Conservation (phyloP, 2,329 filamentous ascomycete genomes). For the Trichoderma citrinoviride region DNA sequence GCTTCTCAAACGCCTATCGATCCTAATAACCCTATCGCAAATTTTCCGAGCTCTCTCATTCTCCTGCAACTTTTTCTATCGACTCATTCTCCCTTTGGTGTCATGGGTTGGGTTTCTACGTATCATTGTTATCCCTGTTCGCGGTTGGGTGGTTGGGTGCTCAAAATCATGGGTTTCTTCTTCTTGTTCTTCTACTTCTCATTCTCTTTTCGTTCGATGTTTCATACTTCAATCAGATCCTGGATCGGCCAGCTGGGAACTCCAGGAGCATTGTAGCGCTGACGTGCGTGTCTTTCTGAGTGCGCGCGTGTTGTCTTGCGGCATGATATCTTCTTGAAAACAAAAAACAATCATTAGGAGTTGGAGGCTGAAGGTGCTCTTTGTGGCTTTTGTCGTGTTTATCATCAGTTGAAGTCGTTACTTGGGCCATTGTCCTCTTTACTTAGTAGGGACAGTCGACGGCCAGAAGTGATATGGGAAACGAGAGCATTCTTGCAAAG, state of each 20-base stretch:
- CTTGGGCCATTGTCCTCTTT: not conserved
- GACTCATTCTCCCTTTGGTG: slow-evolving; percentile 10
- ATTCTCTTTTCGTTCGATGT: slow-evolving; percentile 1
- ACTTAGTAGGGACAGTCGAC: not conserved
- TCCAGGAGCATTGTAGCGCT: not conserved
- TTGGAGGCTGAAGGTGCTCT: not conserved
- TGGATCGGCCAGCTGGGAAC: slow-evolving; percentile 4
- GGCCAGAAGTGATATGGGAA: not conserved
- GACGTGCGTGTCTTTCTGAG: not conserved
- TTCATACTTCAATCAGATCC: slow-evolving; percentile 1
- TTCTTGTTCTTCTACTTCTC: not conserved
- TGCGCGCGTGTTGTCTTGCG: not conserved
- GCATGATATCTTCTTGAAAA: not conserved
- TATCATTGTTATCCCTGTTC: slow-evolving; percentile 10
- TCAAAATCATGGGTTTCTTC: slow-evolving; percentile 21
- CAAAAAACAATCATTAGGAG: slow-evolving; percentile 5
- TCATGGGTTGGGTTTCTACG: slow-evolving; percentile 17
- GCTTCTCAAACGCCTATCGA: slow-evolving; percentile 29
- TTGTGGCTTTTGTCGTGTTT: not conserved
- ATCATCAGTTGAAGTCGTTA: not conserved
- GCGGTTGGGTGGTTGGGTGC: slow-evolving; percentile 17
- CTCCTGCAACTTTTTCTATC: not conserved
- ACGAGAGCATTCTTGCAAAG: not conserved
- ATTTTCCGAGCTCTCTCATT: slow-evolving; percentile 13
- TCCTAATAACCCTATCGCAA: slow-evolving; percentile 32